phyloP scores from a whole-genome alignment of 2,329 filamentous ascomycete genomes.

The Penicillium freii region DNA sequence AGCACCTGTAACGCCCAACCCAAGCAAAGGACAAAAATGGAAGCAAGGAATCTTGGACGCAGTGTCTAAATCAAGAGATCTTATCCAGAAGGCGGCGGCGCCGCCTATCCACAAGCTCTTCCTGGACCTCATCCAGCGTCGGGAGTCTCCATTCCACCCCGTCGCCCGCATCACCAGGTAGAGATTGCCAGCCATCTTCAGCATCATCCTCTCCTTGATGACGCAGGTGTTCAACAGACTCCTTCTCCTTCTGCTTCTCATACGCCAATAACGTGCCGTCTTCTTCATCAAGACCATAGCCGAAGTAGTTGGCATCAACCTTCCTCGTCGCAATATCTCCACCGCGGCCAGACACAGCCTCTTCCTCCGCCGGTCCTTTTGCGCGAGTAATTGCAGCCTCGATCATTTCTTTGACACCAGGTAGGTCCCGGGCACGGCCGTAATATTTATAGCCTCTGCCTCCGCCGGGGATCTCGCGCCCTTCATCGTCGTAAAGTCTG shows the following conservation, averaged over 20 bases:
- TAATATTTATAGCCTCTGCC: slow-evolving; percentile 95
- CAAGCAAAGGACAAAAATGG: slow-evolving; percentile 14
- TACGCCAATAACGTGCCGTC: slow-evolving; percentile 77
- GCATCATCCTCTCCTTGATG: slow-evolving; percentile 56
- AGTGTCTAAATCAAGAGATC: slow-evolving; percentile 49
- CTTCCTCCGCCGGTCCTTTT: slow-evolving; percentile 64
- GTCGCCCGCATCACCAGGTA: slow-evolving; percentile 85
- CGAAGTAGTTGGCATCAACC: slow-evolving; percentile 94
- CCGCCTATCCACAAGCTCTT: slow-evolving; percentile 84
- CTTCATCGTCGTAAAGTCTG: slow-evolving; percentile 71
- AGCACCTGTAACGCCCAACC: slow-evolving; percentile 26
- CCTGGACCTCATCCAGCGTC: slow-evolving; percentile 86
- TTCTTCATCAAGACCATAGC: slow-evolving; percentile 90
- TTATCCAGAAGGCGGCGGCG: slow-evolving; percentile 82
- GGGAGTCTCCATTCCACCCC: slow-evolving; percentile 80
- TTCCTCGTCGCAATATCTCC: slow-evolving; percentile 55
- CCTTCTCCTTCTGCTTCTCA: slow-evolving; percentile 78
- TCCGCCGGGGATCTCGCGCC: slow-evolving; percentile 65
- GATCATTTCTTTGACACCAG: slow-evolving; percentile 94
- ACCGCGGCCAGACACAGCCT: slow-evolving; percentile 54
- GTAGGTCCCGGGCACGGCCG: slow-evolving; percentile 82
- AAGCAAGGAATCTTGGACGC: slow-evolving; percentile 8
- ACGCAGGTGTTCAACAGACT: slow-evolving; percentile 70
- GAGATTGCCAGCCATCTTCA: slow-evolving; percentile 73
- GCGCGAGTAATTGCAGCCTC: slow-evolving; percentile 67